Evolutionary conservation across 495 filamentous ascomycete genomes (phyloP).

Genomic region (Physcia stellaris): DNA sequence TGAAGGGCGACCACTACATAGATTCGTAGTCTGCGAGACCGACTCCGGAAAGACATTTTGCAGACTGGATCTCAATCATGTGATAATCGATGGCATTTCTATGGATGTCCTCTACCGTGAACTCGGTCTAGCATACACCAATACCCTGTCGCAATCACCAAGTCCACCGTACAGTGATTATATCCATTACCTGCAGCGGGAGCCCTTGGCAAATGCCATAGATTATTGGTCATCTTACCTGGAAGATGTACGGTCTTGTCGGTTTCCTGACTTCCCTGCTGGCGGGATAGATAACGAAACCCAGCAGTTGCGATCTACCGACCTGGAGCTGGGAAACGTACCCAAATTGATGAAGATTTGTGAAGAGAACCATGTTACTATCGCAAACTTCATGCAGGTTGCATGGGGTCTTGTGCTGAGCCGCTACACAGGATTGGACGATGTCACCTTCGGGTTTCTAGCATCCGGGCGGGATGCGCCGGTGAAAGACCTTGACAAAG

Average conservation of each 20-base stretch:
- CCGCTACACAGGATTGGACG: conserved; percentile 34
- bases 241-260: conserved; percentile 34
- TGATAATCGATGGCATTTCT: conserved; percentile 24
- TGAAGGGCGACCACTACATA: conserved; percentile 22
- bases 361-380: conserved; percentile 14
- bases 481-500: conserved; percentile 35
- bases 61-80: conserved; percentile 33
- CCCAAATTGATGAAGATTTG: conserved; percentile 19
- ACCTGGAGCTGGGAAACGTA: conserved; percentile 19
- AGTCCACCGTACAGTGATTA: conserved; percentile 6
- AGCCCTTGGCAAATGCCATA: conserved; percentile 17
- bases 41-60: conserved; percentile 14
- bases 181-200: conserved; percentile 5
- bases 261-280: conserved; percentile 32
- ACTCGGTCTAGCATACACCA: conserved; percentile 11
- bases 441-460: conserved; percentile 46
- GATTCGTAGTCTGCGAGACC: conserved; percentile 21
- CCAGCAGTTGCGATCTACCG: conserved; percentile 19
- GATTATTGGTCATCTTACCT: conserved; percentile 41
- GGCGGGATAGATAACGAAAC: conserved; percentile 1
- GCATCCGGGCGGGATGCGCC: conserved; percentile 36
- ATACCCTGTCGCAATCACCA: neutral
- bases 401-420: conserved; percentile 44
- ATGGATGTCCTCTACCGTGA: conserved; percentile 18
- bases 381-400: conserved; percentile 30